A percentile compares a stretch with the other conserved stretches of the same genome.
Evolutionary conservation across 2,329 filamentous ascomycete genomes (phyloP).

Genomic region (Phialocephala sp.): DNA sequence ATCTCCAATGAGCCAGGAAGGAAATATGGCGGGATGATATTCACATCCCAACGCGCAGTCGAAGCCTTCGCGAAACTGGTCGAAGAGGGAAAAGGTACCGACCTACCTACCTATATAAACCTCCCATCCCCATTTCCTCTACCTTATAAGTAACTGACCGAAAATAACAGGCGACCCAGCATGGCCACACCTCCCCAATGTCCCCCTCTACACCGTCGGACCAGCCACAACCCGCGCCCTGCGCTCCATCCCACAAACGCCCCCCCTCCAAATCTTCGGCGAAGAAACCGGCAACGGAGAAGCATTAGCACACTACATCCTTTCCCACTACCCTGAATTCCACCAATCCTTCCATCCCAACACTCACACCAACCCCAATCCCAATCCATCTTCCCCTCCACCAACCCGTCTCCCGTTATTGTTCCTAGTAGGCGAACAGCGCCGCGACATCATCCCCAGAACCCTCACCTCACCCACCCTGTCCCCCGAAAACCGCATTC

Average conservation of each 20-base stretch:
- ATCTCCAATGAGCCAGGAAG: conserved; percentile 48
- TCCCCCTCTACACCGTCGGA: conserved; percentile 78
- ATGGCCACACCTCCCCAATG: conserved; percentile 61
- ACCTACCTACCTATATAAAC: neutral
- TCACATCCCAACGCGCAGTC: conserved; percentile 83
- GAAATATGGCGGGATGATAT: conserved; percentile 77
- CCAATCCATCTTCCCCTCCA: neutral
- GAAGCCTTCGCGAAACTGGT: conserved; percentile 75
- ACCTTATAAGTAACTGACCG: conserved; percentile 1
- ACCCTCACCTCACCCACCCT: conserved; percentile 68
- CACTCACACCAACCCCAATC: neutral
- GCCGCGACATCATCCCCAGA: conserved; percentile 87
- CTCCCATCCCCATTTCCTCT: neutral
- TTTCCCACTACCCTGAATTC: conserved; percentile 74
- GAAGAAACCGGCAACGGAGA: conserved; percentile 86
- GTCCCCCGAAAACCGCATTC: conserved; percentile 57
- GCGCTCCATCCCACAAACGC: conserved; percentile 54
- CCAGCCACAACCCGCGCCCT: conserved; percentile 82
- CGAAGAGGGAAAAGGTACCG: conserved; percentile 47
- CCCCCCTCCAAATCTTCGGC: conserved; percentile 71
- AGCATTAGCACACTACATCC: conserved; percentile 76
- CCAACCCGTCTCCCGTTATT: conserved; percentile 58
- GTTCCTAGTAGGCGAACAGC: conserved; percentile 89
- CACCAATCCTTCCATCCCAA: conserved; percentile 39
- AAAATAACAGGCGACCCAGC: conserved; percentile 26